Conservation (phyloP, 2,329 filamentous ascomycete genomes). For the Botrytis medusae region DNA sequence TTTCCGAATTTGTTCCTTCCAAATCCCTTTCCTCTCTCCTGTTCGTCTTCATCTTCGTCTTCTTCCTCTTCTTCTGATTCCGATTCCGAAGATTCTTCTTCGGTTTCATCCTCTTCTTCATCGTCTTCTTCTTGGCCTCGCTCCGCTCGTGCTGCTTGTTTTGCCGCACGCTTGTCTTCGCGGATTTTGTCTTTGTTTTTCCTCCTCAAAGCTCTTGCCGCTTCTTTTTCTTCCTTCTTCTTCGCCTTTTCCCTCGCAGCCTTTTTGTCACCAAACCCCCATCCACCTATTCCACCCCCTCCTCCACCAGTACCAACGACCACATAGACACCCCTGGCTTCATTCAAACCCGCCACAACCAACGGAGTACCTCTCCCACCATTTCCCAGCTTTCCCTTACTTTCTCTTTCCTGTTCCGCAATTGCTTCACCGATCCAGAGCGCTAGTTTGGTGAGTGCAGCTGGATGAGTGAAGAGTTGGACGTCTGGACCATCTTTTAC, state of each 20-base stretch:
- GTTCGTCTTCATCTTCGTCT: constrained; percentile 54
- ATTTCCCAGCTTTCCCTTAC: constrained; percentile 65
- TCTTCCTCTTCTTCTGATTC: constrained; percentile 48
- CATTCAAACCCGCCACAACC: constrained; percentile 86
- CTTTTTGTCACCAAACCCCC: constrained; percentile 66
- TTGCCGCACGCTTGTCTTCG: constrained; percentile 62
- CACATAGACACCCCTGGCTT: constrained; percentile 82
- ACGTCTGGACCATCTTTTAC: constrained; percentile 95
- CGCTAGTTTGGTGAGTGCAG: constrained; percentile 88
- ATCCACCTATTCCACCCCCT: constrained; percentile 63
- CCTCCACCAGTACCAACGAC: constrained; percentile 91
- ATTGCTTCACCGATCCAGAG: constrained; percentile 94
- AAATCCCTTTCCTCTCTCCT: constrained; percentile 60
- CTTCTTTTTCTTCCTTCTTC: constrained; percentile 62
- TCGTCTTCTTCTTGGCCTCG: constrained; percentile 45
- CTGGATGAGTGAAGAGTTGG: constrained; percentile 86
- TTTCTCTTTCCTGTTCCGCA: constrained; percentile 80
- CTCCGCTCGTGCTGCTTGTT: constrained; percentile 50
- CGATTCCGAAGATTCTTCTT: constrained; percentile 54
- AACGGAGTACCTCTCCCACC: constrained; percentile 77
- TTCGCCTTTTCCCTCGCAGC: constrained; percentile 59
- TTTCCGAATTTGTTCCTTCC: constrained; percentile 89
- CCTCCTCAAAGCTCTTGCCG: constrained; percentile 56
- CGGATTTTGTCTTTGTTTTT: constrained; percentile 59
- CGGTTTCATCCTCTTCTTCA: constrained; percentile 50